These are phyloP conservation scores for Rhododendron ferrugineum DNA, from an alignment of 148 eudicot species.

Conservation along the genomic window DNA sequence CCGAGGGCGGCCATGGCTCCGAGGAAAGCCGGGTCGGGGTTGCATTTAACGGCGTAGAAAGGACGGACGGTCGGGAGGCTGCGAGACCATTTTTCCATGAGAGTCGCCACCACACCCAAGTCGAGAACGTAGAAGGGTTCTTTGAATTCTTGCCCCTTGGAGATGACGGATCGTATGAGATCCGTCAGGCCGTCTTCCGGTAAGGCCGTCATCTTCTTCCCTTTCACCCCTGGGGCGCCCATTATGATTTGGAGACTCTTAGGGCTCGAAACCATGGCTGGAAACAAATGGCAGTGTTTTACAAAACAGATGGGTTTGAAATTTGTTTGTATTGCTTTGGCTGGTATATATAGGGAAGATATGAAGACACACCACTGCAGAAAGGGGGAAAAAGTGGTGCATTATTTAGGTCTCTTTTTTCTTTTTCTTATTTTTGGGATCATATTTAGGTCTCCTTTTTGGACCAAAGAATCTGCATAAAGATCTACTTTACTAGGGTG, in stretches of 20 bases:
- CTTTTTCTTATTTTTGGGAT: neutral
- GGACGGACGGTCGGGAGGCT: conserved; percentile 17
- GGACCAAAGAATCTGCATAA: neutral
- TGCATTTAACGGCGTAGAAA: conserved; percentile 29
- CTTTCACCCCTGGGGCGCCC: conserved; percentile 2
- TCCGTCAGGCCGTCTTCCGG: neutral
- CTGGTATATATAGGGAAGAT: neutral
- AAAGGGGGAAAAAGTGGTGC: neutral
- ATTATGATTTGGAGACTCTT: neutral
- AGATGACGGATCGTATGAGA: conserved; percentile 8
- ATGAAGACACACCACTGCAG: neutral
- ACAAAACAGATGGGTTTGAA: neutral
- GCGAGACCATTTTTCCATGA: conserved; percentile 16
- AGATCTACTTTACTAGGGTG: neutral
- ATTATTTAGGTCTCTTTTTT: neutral
- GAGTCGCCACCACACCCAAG: conserved; percentile 15
- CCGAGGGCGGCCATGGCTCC: conserved; percentile 17
- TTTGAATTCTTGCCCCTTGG: neutral
- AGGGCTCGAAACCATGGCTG: neutral
- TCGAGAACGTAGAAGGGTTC: conserved; percentile 26
- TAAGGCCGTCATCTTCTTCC: neutral
- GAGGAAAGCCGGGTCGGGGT: conserved; percentile 13
- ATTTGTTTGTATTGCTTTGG: neutral
- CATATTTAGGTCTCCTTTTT: neutral
- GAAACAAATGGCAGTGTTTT: neutral